Conservation (phyloP, 2,329 filamentous ascomycete species). For the Penicillium freii region DNA sequence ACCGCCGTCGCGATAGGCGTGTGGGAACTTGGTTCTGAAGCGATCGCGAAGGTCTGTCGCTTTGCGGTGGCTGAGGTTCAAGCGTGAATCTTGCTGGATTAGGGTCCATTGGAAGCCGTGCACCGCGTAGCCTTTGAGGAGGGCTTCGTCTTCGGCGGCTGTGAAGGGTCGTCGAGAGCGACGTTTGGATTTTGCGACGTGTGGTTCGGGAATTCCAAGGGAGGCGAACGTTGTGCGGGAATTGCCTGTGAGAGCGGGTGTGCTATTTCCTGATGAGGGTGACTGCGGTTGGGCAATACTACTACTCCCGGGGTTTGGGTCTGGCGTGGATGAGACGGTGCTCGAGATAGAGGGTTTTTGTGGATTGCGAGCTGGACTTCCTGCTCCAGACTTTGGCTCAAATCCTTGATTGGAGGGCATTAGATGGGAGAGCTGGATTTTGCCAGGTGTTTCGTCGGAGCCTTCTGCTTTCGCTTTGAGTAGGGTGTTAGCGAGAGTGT, state of each 20-base stretch:
- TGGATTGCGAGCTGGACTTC: constrained; percentile 13
- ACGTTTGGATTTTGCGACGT: constrained; percentile 49
- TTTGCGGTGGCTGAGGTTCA: constrained; percentile 53
- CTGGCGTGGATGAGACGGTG: constrained; percentile 18
- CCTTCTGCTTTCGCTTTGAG: constrained; percentile 32
- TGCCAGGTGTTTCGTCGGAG: constrained; percentile 22
- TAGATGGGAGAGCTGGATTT: constrained; percentile 29
- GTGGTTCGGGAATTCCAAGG: constrained; percentile 52
- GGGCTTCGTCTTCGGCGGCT: constrained; percentile 55
- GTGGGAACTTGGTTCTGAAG: constrained; percentile 59
- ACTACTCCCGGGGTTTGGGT: constrained; percentile 14
- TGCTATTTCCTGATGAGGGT: constrained; percentile 23
- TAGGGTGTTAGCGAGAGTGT: constrained; percentile 35
- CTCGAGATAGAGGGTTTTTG: constrained; percentile 22
- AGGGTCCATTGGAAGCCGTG: constrained; percentile 60
- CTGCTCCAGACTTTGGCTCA: constrained; percentile 14
- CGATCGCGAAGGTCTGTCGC: constrained; percentile 62
- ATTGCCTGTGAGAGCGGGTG: constrained; percentile 32
- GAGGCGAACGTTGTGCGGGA: constrained; percentile 35
- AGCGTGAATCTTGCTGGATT: constrained; percentile 55
- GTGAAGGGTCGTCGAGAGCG: constrained; percentile 58
- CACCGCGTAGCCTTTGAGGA: constrained; percentile 58
- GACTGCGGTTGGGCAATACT: constrained; percentile 13
- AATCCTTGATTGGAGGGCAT: constrained; percentile 15
- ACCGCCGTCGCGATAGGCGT: constrained; percentile 52